Conservation (phyloP, 371 early-diverging fungal genomes). For the Rhizopus arrhizus region DNA sequence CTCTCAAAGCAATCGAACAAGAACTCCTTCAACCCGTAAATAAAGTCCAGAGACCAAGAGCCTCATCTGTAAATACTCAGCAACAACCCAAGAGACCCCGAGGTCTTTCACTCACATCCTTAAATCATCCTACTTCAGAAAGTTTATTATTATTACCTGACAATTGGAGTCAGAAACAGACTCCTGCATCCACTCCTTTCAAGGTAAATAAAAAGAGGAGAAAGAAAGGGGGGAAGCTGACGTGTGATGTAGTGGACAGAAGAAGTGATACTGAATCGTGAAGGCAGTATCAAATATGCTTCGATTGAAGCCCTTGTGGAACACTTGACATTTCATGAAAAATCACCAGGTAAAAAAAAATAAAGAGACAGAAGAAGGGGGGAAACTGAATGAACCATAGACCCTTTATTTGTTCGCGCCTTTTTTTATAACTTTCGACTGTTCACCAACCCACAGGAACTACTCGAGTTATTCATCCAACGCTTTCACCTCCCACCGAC, state of each 20-base stretch:
- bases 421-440: slow-evolving; percentile 91
- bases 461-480: slow-evolving; percentile 68
- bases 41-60: slow-evolving; percentile 7
- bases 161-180: too few species aligned
- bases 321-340: slow-evolving; percentile 87
- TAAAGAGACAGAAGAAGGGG: too few species aligned
- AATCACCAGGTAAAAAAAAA: slow-evolving; percentile 40
- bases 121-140: slow-evolving; percentile 18
- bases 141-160: not conserved
- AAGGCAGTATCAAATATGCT: slow-evolving; percentile 88
- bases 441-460: slow-evolving; percentile 73
- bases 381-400: slow-evolving; percentile 45
- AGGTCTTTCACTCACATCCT: slow-evolving; percentile 37
- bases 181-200: not conserved
- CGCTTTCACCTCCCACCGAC: slow-evolving; percentile 81
- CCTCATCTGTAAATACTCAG: slow-evolving; percentile 21
- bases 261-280: slow-evolving; percentile 81
- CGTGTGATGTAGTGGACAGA: slow-evolving; percentile 33
- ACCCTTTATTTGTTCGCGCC: slow-evolving; percentile 75
- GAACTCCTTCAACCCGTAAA: slow-evolving; percentile 1
- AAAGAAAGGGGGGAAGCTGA: not conserved
- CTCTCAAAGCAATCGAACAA: not conserved
- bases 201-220: not conserved
- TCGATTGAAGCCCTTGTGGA: slow-evolving; percentile 83
- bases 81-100: slow-evolving; percentile 25